A percentile compares a stretch with the other conserved stretches of the same genome.
Evolutionary conservation across 1,139 yeast species (phyloP).

Genomic region (Hansenula sp.): DNA sequence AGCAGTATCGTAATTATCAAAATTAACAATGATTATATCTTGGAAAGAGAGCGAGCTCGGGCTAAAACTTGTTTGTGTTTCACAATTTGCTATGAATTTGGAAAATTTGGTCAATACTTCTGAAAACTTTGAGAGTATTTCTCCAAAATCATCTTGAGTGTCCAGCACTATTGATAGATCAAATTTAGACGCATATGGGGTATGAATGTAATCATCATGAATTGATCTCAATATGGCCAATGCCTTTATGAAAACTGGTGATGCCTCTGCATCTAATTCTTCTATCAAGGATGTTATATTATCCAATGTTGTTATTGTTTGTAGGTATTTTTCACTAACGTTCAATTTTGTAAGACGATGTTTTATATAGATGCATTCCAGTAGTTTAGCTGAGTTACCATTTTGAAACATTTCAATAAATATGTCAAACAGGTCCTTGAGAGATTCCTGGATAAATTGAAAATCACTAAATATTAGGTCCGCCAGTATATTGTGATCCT

Average conservation of each 20-base stretch:
- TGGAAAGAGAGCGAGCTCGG: not conserved
- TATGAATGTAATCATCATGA: not conserved
- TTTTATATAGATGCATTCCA: slow-evolving; percentile 1
- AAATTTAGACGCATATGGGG: not conserved
- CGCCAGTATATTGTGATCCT: not conserved
- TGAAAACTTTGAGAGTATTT: not conserved
- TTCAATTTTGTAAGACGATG: not conserved
- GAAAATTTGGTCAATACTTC: not conserved
- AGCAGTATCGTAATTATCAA: not conserved
- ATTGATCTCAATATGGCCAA: not conserved
- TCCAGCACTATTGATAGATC: not conserved
- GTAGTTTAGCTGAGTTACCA: not conserved
- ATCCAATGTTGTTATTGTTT: not conserved
- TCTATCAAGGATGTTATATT: not conserved
- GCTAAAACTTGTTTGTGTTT: not conserved
- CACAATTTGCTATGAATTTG: not conserved
- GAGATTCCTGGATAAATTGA: not conserved
- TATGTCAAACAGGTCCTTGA: not conserved
- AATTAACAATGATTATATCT: not conserved
- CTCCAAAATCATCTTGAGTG: not conserved
- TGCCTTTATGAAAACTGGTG: not conserved
- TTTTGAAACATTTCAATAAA: not conserved
- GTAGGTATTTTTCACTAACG: not conserved
- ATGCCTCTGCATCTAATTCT: not conserved
- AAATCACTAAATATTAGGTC: not conserved